A percentile compares a stretch with the other conserved stretches of the same genome.
Conservation (phyloP, 352 stramenopile species). For the Globisporangium perplexum region DNA sequence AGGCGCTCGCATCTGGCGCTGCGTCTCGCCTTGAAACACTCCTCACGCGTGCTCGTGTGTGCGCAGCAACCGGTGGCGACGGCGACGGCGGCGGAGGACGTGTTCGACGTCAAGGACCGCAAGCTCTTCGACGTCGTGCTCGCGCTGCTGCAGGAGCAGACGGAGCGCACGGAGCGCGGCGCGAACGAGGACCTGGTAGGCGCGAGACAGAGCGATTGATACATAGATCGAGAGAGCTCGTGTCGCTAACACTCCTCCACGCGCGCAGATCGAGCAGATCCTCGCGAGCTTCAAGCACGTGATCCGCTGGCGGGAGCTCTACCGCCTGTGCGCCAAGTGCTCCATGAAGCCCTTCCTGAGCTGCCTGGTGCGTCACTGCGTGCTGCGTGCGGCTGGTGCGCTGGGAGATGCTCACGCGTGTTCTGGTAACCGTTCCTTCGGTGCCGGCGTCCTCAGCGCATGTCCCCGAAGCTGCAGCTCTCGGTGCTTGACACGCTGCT, state of each 20-base stretch:
- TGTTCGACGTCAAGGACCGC: constrained; percentile 68
- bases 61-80: constrained; percentile 12
- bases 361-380: constrained; percentile 37
- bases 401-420: too few relatives aligned
- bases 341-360: constrained; percentile 78
- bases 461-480: constrained; percentile 46
- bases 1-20: too few relatives aligned
- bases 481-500: constrained; percentile 61
- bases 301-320: constrained; percentile 76
- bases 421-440: too few relatives aligned
- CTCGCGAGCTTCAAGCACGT: constrained; percentile 68
- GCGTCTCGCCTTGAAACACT: too few relatives aligned
- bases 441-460: too few relatives aligned
- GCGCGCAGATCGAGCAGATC: constrained; percentile 48
- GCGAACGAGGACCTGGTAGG: constrained; percentile 50
- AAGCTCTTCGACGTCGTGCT: constrained; percentile 74
- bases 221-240: too few relatives aligned
- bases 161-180: constrained; percentile 43
- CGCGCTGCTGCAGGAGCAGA: constrained; percentile 59
- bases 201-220: too few relatives aligned
- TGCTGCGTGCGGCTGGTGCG: too few relatives aligned
- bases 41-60: background rate
- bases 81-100: constrained; percentile 17
- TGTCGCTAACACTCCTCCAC: too few relatives aligned
- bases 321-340: constrained; percentile 74